These are phyloP conservation scores for Haemoproteus tartakovskyi DNA, from an alignment of 169 alveolate genomes.

Conservation along the genomic window DNA sequence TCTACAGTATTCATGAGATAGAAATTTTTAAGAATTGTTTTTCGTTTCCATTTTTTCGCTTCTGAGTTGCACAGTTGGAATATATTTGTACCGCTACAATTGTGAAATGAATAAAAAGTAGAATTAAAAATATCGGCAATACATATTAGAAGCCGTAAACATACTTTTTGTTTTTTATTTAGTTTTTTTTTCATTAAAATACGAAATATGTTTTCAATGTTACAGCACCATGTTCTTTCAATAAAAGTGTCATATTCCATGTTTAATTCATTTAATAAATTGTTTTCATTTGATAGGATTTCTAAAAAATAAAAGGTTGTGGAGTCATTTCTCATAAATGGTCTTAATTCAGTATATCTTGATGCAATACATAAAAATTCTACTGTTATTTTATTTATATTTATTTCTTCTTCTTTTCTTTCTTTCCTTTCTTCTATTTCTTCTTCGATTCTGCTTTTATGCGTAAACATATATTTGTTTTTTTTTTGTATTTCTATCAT, in stretches of 20 bases:
- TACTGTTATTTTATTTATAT: constrained; percentile 26
- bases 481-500: neutral
- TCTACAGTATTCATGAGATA: constrained; percentile 15
- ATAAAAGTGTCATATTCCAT: constrained; percentile 49
- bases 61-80: constrained; percentile 27
- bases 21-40: constrained; percentile 31
- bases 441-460: neutral
- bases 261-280: constrained; percentile 22
- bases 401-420: neutral
- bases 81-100: neutral
- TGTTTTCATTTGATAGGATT: constrained; percentile 34
- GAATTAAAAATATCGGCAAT: constrained; percentile 58
- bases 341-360: constrained; percentile 4
- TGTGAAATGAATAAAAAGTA: constrained; percentile 28
- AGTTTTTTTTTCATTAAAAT: constrained; percentile 30
- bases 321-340: constrained; percentile 26
- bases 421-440: neutral
- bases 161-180: constrained; percentile 32
- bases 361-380: constrained; percentile 22
- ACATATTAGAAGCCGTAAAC: constrained; percentile 51
- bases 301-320: constrained; percentile 10
- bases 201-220: constrained; percentile 37
- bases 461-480: too few species aligned
- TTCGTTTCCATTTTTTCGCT: constrained; percentile 49
- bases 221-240: constrained; percentile 50